Conservation (phyloP, 352 stramenopile genomes). For the Phytophthora pistaciae region DNA sequence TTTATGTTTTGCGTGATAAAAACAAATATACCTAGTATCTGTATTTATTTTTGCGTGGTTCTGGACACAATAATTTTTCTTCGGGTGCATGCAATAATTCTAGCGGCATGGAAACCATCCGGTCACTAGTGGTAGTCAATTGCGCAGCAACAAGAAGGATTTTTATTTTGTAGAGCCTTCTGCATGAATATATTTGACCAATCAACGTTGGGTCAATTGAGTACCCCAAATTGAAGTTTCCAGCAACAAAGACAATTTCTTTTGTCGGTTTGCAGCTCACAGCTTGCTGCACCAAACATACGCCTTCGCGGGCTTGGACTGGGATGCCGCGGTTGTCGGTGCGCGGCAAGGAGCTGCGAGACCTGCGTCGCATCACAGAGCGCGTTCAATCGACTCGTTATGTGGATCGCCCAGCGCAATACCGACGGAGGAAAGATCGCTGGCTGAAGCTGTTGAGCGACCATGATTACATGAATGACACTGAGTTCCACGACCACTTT, state of each 20-base stretch:
- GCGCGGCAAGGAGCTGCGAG: background rate
- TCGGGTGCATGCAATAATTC: too few species aligned
- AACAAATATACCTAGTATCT: too few species aligned
- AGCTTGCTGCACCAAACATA: too few species aligned
- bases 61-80: too few species aligned
- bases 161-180: slow-evolving; percentile 8
- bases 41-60: too few species aligned
- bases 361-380: slow-evolving; percentile 4
- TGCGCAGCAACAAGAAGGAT: slow-evolving; percentile 9
- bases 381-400: background rate
- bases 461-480: slow-evolving; percentile 12
- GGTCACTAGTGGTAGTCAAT: slow-evolving; percentile 16
- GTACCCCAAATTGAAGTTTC: slow-evolving; percentile 11
- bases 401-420: background rate
- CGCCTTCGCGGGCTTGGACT: too few species aligned
- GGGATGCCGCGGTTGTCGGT: slow-evolving; percentile 17
- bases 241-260: background rate
- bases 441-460: slow-evolving; percentile 10
- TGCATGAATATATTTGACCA: background rate
- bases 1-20: too few species aligned
- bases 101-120: too few species aligned
- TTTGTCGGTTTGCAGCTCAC: background rate
- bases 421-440: slow-evolving; percentile 4
- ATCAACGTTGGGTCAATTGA: slow-evolving; percentile 10
- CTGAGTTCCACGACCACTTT: slow-evolving; percentile 24